These are phyloP conservation scores for Mastigamoeba balamuthi DNA, from an alignment of 78 protist genomes.

Conservation along the genomic window DNA sequence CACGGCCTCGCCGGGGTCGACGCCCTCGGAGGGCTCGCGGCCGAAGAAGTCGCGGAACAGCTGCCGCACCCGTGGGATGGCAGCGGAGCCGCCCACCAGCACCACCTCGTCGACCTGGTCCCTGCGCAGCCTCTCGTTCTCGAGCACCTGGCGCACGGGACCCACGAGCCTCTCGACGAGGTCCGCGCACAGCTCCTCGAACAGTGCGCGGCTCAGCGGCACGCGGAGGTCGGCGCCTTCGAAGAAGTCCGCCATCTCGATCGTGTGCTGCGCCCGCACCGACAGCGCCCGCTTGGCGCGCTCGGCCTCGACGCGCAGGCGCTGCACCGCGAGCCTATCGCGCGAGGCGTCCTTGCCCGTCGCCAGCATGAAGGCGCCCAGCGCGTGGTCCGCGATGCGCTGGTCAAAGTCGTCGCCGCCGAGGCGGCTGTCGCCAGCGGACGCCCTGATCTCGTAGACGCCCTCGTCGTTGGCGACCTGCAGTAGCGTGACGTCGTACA, in stretches of 20 bases:
- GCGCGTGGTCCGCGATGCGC: constrained; percentile 74
- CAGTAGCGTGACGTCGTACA: constrained; percentile 88
- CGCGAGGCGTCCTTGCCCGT: constrained; percentile 60
- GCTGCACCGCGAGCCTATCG: constrained; percentile 68
- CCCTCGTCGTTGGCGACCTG: constrained; percentile 89
- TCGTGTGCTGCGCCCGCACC: constrained; percentile 50
- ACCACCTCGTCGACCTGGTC: constrained; percentile 86
- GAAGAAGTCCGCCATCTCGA: constrained; percentile 91
- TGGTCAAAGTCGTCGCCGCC: constrained; percentile 97
- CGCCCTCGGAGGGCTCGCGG: constrained; percentile 91
- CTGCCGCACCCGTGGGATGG: constrained; percentile 96
- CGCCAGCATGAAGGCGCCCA: constrained; percentile 71
- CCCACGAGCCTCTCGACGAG: constrained; percentile 66
- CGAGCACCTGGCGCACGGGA: not conserved
- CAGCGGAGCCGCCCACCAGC: constrained; percentile 98
- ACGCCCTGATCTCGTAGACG: constrained; percentile 93
- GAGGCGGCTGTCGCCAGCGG: constrained; percentile 94
- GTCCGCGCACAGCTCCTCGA: constrained; percentile 92
- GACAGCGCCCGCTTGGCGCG: constrained; percentile 86
- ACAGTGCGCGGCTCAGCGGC: constrained; percentile 88
- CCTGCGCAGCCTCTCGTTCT: not conserved
- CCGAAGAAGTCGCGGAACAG: constrained; percentile 95
- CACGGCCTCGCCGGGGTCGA: constrained; percentile 99
- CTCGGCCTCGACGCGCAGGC: constrained; percentile 91
- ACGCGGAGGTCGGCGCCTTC: constrained; percentile 91